These are phyloP conservation scores for Malassezia caprae DNA, from an alignment of 1,284 basidiomycete species.

Conservation along the genomic window DNA sequence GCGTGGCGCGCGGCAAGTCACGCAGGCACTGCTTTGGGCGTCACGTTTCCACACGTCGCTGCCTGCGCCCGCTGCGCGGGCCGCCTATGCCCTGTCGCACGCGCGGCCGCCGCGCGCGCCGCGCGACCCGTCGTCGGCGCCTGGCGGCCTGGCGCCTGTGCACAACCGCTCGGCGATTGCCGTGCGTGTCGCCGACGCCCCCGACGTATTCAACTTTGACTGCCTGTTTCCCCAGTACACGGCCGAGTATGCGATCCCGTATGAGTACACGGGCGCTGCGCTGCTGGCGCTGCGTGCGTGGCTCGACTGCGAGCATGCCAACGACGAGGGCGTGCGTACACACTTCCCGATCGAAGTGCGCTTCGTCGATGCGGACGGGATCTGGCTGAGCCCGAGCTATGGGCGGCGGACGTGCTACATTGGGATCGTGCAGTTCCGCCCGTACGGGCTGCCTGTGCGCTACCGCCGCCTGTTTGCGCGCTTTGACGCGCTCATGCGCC, in stretches of 20 bases:
- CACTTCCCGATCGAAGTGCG: conserved; percentile 92
- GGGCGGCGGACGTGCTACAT: conserved; percentile 79
- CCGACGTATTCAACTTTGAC: conserved; percentile 46
- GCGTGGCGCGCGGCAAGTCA: conserved; percentile 17
- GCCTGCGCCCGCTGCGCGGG: conserved; percentile 11
- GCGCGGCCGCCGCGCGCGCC: not conserved
- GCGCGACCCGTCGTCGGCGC: not conserved
- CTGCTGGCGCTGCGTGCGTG: conserved; percentile 66
- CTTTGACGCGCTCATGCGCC: conserved; percentile 67
- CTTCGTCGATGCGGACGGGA: conserved; percentile 76
- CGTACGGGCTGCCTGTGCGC: conserved; percentile 77
- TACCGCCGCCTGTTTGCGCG: conserved; percentile 70
- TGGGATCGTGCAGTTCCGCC: conserved; percentile 89
- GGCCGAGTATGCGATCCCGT: conserved; percentile 78
- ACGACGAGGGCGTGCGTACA: conserved; percentile 63
- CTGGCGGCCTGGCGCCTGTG: not conserved
- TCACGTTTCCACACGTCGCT: conserved; percentile 19
- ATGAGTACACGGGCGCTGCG: conserved; percentile 55
- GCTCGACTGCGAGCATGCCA: conserved; percentile 59
- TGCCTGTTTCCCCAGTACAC: conserved; percentile 47
- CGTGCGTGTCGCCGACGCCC: conserved; percentile 32
- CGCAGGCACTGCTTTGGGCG: conserved; percentile 20
- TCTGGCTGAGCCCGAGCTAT: conserved; percentile 81
- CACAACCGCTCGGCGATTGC: conserved; percentile 17
- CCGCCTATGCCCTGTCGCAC: conserved; percentile 21